phyloP scores from a whole-genome alignment of 2,329 filamentous ascomycete genomes.

The Westerdykella sp. region DNA sequence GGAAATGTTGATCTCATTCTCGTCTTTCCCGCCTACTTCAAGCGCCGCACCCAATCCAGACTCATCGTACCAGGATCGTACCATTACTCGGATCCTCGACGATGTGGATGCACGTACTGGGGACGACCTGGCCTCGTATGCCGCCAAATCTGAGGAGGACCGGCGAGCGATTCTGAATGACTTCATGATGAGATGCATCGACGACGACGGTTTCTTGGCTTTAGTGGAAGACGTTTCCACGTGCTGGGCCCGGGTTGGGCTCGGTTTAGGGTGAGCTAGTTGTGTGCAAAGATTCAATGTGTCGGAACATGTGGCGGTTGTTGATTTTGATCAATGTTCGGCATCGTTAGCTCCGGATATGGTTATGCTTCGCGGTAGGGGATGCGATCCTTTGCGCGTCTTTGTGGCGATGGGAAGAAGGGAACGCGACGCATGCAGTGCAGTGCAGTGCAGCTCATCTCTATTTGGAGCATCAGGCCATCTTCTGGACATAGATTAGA shows the following conservation, averaged over 20 bases:
- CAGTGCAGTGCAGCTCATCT: no score
- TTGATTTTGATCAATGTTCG: no score
- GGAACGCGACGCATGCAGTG: no score
- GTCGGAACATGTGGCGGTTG: no score
- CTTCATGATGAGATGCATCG: slow-evolving; percentile 47
- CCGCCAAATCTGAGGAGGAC: slow-evolving; percentile 35
- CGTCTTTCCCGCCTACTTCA: neutral
- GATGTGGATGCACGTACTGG: neutral
- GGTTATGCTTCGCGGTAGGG: no score
- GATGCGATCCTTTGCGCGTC: no score
- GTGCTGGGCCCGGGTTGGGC: slow-evolving; percentile 45
- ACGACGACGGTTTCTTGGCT: slow-evolving; percentile 45
- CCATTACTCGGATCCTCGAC: slow-evolving; percentile 1
- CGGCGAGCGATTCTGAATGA: slow-evolving; percentile 43
- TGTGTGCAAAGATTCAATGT: no score
- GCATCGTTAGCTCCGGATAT: no score
- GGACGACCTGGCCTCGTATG: slow-evolving; percentile 28
- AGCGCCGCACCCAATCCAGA: neutral
- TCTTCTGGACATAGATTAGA: no score
- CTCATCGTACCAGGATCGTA: neutral
- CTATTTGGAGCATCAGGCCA: no score
- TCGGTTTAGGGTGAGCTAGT: slow-evolving; percentile 17
- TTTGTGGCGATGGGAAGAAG: no score
- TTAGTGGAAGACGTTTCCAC: slow-evolving; percentile 47
- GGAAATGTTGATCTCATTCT: neutral